These are phyloP conservation scores for Dactylorhiza incarnata DNA, from an alignment of 106 monocot genomes.

Conservation along the genomic window DNA sequence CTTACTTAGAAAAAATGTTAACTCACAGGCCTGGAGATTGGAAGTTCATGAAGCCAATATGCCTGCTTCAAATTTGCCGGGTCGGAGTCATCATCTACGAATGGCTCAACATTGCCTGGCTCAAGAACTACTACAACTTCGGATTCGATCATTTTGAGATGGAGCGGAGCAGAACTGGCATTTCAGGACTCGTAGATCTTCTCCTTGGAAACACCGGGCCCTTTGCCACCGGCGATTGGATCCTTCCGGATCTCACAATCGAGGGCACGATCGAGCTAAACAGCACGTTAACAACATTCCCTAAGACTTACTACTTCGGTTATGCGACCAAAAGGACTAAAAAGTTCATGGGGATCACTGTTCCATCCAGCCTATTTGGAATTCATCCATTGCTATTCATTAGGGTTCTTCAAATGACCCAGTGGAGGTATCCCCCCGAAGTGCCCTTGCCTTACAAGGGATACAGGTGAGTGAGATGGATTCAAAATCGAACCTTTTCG, in stretches of 20 bases:
- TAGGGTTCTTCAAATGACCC: slow-evolving; percentile 83
- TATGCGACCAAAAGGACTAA: slow-evolving; percentile 86
- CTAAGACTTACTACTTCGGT: slow-evolving; percentile 92
- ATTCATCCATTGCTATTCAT: slow-evolving; percentile 85
- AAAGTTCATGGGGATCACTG: slow-evolving; percentile 58
- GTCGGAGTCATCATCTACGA: slow-evolving; percentile 66
- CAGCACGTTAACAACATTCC: slow-evolving; percentile 52
- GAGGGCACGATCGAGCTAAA: slow-evolving; percentile 68
- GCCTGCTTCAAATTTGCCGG: slow-evolving; percentile 64
- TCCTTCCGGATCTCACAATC: slow-evolving; percentile 88
- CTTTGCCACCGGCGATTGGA: slow-evolving; percentile 88
- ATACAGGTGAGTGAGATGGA: slow-evolving; percentile 48
- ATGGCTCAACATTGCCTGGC: slow-evolving; percentile 71
- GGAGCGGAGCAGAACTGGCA: slow-evolving; percentile 49
- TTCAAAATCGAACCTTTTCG: neutral
- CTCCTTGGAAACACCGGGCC: slow-evolving; percentile 66
- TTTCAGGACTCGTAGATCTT: slow-evolving; percentile 49
- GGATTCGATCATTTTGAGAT: slow-evolving; percentile 91
- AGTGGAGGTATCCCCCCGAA: slow-evolving; percentile 49
- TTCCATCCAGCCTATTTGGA: slow-evolving; percentile 71
- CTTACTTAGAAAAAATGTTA: neutral
- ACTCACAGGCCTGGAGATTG: slow-evolving; percentile 57
- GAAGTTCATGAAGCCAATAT: slow-evolving; percentile 48
- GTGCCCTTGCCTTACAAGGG: slow-evolving; percentile 76
- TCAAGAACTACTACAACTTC: slow-evolving; percentile 81